A percentile compares a stretch with the other conserved stretches of the same genome.
phyloP scores from a whole-genome alignment of 331 rosid genomes.

The Malus hybrid region DNA sequence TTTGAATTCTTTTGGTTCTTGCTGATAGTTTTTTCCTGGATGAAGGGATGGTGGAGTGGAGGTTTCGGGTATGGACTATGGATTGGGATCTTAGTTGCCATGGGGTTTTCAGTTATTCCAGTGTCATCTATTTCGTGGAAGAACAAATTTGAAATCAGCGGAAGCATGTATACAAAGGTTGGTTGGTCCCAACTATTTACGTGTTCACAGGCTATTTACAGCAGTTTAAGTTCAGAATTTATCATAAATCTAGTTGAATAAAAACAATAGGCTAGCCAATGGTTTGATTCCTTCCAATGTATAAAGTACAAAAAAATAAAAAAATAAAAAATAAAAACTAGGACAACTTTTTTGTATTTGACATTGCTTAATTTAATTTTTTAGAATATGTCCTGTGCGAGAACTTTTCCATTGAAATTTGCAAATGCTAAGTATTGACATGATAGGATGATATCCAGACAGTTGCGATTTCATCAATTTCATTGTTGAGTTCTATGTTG shows the following conservation, averaged over 20 bases:
- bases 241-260: not conserved
- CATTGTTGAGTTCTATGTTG: not conserved
- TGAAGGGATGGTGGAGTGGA: constrained; percentile 97
- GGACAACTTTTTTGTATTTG: not conserved
- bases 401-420: not conserved
- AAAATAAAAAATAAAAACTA: too few species aligned
- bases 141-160: constrained; percentile 54
- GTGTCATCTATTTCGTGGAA: constrained; percentile 79
- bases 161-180: constrained; percentile 58
- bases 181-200: constrained; percentile 17
- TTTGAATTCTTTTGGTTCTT: constrained; percentile 2
- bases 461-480: not conserved
- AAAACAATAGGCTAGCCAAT: not conserved
- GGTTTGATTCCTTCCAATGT: too few species aligned
- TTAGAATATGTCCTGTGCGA: not conserved
- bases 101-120: constrained; percentile 86
- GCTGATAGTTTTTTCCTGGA: constrained; percentile 8
- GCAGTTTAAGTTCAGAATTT: not conserved
- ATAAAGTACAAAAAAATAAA: too few species aligned
- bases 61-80: constrained; percentile 93
- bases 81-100: constrained; percentile 83
- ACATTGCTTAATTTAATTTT: not conserved
- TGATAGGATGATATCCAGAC: too few species aligned
- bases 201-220: constrained; percentile 2
- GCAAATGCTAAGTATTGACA: too few species aligned